Evolutionary conservation across 257 asterid genomes (phyloP), one percentile per base, ranked within the genome.

Genomic region (Osmanthus fragrans): DNA sequence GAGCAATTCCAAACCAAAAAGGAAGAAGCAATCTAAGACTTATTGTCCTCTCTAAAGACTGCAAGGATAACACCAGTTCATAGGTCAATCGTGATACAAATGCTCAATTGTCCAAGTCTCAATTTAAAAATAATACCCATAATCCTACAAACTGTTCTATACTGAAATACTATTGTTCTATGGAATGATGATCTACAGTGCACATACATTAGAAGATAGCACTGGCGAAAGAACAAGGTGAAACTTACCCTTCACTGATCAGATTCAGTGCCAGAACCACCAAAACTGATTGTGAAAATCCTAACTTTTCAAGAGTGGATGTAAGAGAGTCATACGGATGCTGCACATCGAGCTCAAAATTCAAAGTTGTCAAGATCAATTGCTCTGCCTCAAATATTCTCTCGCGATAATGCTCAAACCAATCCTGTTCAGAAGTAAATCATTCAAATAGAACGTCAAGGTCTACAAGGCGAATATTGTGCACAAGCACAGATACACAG

Each of bases 351-450:
- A 96, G 86, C 92, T 93, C 99, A 85, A 93, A 96, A 80, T 96
- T 89, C 84, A 96, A 86, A 80, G 99, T 93, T 47, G 96, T 89
- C 80, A 96, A 82, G 72, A 96, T 82, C 96, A 92, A 82, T 77
- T 92, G 97, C 82, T 96, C 99, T 45, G 97, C 98, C 84, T 88
- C 97, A 45, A 75, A 86, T 54, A 92, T 85, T 79, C 94, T 91
- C 73, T 96, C 98, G 5, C 98, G 97, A 85, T 92, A 96, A 81
- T 89, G 91, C 84, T 93, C 99, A 83, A 93, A 89, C 98, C 99
- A 96, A 86, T 86, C 97, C 99, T 96, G 89, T 71, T 37, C 64
- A 82, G 27, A 74, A 75, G 70, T 29, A 83, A 83, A 82, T 32
- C 58, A 82, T 19, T 73, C 66, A 77, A 65, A 42, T 75, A 85